phyloP scores from a whole-genome alignment of 2,329 filamentous ascomycete genomes.

The Penicillium frequentans region DNA sequence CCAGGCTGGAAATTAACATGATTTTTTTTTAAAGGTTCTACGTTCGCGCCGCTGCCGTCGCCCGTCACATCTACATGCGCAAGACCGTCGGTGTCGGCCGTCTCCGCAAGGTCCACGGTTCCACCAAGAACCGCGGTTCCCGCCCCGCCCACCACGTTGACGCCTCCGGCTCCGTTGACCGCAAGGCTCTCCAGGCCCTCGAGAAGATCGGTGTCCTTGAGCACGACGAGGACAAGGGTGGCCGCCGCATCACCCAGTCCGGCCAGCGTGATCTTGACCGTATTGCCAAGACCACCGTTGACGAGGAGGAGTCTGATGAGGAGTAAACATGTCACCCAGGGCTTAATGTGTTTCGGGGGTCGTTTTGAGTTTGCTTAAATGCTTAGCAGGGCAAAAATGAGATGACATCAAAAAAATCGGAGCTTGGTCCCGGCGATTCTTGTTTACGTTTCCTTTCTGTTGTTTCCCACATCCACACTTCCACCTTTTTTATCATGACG shows the following conservation, averaged over 20 bases:
- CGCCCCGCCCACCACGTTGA: constrained; percentile 93
- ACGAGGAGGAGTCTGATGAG: constrained; percentile 47
- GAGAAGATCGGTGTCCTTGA: constrained; percentile 99
- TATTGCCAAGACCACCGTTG: constrained; percentile 73
- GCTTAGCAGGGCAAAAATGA: constrained; percentile 16
- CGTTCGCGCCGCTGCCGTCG: constrained; percentile 87
- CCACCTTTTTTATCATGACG: constrained; percentile 21
- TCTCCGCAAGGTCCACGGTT: constrained; percentile 93
- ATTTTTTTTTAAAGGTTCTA: constrained; percentile 56
- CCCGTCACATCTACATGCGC: constrained; percentile 98
- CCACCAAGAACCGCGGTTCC: constrained; percentile 93
- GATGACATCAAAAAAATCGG: constrained; percentile 28
- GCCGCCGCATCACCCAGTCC: constrained; percentile 94
- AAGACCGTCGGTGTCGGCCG: constrained; percentile 99
- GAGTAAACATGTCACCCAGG: constrained; percentile 40
- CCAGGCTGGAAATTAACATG: constrained; percentile 6
- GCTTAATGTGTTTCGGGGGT: constrained; percentile 29
- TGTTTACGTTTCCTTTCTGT: constrained; percentile 22
- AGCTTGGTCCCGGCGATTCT: constrained; percentile 28
- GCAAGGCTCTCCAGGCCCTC: constrained; percentile 94
- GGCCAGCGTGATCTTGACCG: constrained; percentile 99
- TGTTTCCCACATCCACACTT: constrained; percentile 20
- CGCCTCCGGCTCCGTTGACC: constrained; percentile 92
- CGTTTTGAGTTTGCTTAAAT: constrained; percentile 21
- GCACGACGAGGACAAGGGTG: constrained; percentile 97